Evolutionary conservation across 140 eudicot genomes (phyloP).

Genomic region (Senecio squalidus): DNA sequence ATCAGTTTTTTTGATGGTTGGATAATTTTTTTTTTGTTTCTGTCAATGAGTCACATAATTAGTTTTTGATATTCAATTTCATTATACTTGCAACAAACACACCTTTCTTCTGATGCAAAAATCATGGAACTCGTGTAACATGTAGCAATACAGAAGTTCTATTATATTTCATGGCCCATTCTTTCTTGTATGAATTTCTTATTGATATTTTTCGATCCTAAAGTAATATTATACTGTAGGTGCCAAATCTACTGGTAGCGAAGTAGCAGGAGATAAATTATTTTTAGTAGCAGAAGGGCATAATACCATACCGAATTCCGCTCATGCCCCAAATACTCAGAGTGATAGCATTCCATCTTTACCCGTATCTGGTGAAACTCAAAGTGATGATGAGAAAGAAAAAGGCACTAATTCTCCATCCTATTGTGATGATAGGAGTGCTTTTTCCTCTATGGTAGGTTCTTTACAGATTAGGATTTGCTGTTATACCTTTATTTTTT

Average conservation of each 20-base stretch:
- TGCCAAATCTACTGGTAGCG: slow-evolving; percentile 32
- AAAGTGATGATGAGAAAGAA: slow-evolving; percentile 60
- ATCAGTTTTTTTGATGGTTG: not conserved
- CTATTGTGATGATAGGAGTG: slow-evolving; percentile 59
- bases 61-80: not conserved
- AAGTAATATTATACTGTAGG: slow-evolving; percentile 31
- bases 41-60: not conserved
- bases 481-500: not conserved
- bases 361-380: slow-evolving; percentile 58
- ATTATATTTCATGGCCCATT: not conserved
- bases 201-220: not conserved
- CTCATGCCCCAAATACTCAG: slow-evolving; percentile 43
- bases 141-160: not conserved
- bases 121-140: not conserved
- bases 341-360: slow-evolving; percentile 46
- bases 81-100: not conserved
- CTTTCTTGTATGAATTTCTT: not conserved
- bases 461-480: not conserved
- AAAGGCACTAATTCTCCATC: slow-evolving; percentile 47
- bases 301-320: slow-evolving; percentile 27
- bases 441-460: slow-evolving; percentile 66
- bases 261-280: slow-evolving; percentile 47
- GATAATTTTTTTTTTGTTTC: not conserved
- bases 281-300: slow-evolving; percentile 42
- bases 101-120: not conserved